Evolutionary conservation across 257 asterid genomes (phyloP), one percentile per base, ranked within the genome.

Genomic region (Solanum megistacrolobum): DNA sequence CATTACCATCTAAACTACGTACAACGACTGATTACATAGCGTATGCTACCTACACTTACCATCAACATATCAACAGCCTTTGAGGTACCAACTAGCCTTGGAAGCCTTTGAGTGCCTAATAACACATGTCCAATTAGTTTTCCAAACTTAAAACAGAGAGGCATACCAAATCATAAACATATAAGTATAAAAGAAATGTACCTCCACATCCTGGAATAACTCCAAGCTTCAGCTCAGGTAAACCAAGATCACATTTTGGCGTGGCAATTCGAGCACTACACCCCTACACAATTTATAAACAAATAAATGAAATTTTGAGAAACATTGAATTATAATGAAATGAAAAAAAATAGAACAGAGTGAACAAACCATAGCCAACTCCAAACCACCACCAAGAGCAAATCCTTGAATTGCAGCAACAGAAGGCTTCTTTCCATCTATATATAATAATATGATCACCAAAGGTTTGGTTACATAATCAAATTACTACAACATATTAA

Each of bases 341-440:
- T 39, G 75, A 62, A 78, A 9, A 66, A 31, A 87, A 81, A 35
- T 72, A 35, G 73, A 65, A 73, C 36, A 43, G 88, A 78, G 83
- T 66, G n/a, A 55, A 82, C 93, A 38, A 92, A 94, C 97, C 89
- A 94, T 94, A 89, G 93, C 95, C 87, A 93, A 84, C 91, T 93
- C 97, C 68, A 94, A 91, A 75, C 93, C 97, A 36, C 97, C 95
- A 66, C 97, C 97, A 88, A 94, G 92, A 83, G 97, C 93, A 66
- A 88, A 92, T 83, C 94, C 95, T 7, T 93, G 94, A 89, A 93
- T 90, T 87, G 97, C 97, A 91, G 97, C 97, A 88, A 94, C 94
- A 25, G 91, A 58, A 88, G 96, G 97, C 90, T 92, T 93, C 34
- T 88, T 93, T 35, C 93, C 90, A 87, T 92, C 95, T 93, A 88